phyloP scores from a whole-genome alignment of 225 moss, liverwort and hornwort genomes.

The Antitrichia curtipendula region DNA sequence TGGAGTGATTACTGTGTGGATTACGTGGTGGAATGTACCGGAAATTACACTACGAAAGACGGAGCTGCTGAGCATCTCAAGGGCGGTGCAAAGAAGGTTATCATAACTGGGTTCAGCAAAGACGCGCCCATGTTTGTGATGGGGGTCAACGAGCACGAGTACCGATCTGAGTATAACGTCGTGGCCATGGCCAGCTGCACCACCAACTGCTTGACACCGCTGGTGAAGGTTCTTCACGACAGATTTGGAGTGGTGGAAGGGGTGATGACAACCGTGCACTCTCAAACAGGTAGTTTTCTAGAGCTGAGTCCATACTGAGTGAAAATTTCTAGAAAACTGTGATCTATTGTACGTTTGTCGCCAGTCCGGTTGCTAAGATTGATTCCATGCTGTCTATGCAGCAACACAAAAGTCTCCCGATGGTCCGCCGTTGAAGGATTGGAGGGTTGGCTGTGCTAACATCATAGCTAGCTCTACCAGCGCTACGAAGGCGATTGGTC shows the following conservation, averaged over 20 bases:
- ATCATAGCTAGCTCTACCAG: slow-evolving; percentile 41
- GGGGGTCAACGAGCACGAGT: slow-evolving; percentile 41
- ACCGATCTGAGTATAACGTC: slow-evolving; percentile 25
- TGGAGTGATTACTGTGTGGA: slow-evolving; percentile 28
- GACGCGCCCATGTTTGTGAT: slow-evolving; percentile 50
- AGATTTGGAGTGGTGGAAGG: slow-evolving; percentile 43
- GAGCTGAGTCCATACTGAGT: neutral
- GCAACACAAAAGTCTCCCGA: slow-evolving; percentile 29
- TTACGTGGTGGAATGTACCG: slow-evolving; percentile 44
- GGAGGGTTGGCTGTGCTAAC: slow-evolving; percentile 29
- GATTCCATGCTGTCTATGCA: neutral
- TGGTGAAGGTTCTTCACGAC: slow-evolving; percentile 45
- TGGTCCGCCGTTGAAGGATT: slow-evolving; percentile 26
- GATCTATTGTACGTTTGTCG: neutral
- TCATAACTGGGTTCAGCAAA: slow-evolving; percentile 40
- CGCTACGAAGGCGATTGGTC: slow-evolving; percentile 39
- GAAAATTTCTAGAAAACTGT: neutral
- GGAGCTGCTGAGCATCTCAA: slow-evolving; percentile 43
- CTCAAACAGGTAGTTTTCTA: slow-evolving; percentile 18
- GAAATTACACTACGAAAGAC: slow-evolving; percentile 36
- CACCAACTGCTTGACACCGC: slow-evolving; percentile 43
- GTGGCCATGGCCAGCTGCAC: slow-evolving; percentile 51
- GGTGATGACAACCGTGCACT: slow-evolving; percentile 46
- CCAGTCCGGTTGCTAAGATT: neutral
- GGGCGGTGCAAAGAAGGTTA: slow-evolving; percentile 41